A percentile compares a stretch with the other conserved stretches of the same genome.
These are phyloP conservation scores for Sporothrix brasiliensis DNA, from an alignment of 2,329 filamentous ascomycete genomes.

Conservation along the genomic window DNA sequence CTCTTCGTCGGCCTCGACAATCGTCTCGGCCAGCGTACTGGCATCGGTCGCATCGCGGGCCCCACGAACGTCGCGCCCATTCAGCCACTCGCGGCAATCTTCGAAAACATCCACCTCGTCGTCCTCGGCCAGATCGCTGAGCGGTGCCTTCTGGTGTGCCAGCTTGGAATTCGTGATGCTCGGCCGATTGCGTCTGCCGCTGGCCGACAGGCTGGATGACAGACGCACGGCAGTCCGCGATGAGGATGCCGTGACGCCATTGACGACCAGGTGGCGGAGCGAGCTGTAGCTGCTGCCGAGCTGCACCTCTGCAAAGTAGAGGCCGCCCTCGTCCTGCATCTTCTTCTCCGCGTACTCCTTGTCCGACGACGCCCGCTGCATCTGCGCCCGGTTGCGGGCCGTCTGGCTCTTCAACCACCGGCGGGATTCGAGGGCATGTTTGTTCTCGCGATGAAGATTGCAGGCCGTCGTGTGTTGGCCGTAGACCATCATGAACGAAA, in stretches of 20 bases:
- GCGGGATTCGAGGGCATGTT: conserved; percentile 13
- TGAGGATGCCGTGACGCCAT: conserved; percentile 41
- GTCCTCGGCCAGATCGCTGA: conserved; percentile 17
- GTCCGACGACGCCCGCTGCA: neutral
- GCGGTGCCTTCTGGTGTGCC: neutral
- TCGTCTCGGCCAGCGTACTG: conserved; percentile 16
- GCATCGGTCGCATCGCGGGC: neutral
- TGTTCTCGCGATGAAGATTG: conserved; percentile 39
- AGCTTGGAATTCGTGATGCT: conserved; percentile 20
- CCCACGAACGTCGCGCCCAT: neutral
- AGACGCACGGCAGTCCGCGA: conserved; percentile 41
- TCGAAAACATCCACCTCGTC: conserved; percentile 33
- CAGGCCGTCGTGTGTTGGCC: conserved; percentile 34
- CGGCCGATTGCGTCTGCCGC: neutral
- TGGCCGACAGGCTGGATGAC: conserved; percentile 17
- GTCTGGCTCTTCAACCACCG: conserved; percentile 27
- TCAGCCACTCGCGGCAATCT: conserved; percentile 28
- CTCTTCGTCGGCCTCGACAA: conserved; percentile 27
- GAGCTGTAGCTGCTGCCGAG: conserved; percentile 39
- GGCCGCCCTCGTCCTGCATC: conserved; percentile 28
- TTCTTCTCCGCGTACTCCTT: conserved; percentile 14
- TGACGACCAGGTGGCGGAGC: conserved; percentile 41
- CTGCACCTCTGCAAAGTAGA: conserved; percentile 40
- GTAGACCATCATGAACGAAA: conserved; percentile 39
- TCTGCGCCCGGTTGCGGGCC: neutral